These are phyloP conservation scores for Colletotrichum theobromicola DNA, from an alignment of 2,329 filamentous ascomycete genomes.

Conservation along the genomic window DNA sequence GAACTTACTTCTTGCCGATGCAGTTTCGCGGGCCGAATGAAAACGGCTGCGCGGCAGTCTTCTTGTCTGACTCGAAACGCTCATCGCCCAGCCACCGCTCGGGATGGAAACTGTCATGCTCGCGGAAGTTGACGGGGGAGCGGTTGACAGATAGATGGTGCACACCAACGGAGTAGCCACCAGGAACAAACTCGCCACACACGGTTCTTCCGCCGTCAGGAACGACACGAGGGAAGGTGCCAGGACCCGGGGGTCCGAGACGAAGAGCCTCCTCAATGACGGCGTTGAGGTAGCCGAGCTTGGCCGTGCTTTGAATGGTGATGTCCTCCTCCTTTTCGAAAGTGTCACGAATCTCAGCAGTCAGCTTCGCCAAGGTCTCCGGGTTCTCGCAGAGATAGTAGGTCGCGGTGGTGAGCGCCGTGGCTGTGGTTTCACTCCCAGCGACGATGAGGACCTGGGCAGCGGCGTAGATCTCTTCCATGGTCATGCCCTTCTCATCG, in stretches of 20 bases:
- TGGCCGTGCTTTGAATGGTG: constrained; percentile 31
- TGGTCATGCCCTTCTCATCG: constrained; percentile 8
- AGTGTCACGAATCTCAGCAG: constrained; percentile 39
- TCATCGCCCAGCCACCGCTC: constrained; percentile 13
- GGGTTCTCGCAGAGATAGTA: constrained; percentile 36
- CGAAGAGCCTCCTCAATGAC: constrained; percentile 47
- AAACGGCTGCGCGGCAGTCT: constrained; percentile 52
- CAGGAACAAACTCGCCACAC: constrained; percentile 36
- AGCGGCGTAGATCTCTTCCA: constrained; percentile 11
- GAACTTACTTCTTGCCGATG: constrained; percentile 52
- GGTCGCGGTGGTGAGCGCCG: constrained; percentile 28
- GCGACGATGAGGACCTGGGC: constrained; percentile 31
- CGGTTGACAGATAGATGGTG: constrained; percentile 35
- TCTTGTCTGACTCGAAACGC: constrained; percentile 33
- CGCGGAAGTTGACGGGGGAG: constrained; percentile 21
- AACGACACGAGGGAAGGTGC: constrained; percentile 30
- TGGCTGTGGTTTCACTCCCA: constrained; percentile 39
- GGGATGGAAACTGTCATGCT: not conserved
- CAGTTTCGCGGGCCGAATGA: constrained; percentile 54
- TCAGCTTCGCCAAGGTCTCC: constrained; percentile 31
- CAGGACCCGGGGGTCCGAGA: constrained; percentile 37
- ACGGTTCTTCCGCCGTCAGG: constrained; percentile 36
- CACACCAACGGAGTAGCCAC: constrained; percentile 31
- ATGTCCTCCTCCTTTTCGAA: constrained; percentile 42
- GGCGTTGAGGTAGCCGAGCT: constrained; percentile 42